Base-by-base conservation (phyloP, 2,329 filamentous ascomycete species). In the Trichoderma hamatum region DNA sequence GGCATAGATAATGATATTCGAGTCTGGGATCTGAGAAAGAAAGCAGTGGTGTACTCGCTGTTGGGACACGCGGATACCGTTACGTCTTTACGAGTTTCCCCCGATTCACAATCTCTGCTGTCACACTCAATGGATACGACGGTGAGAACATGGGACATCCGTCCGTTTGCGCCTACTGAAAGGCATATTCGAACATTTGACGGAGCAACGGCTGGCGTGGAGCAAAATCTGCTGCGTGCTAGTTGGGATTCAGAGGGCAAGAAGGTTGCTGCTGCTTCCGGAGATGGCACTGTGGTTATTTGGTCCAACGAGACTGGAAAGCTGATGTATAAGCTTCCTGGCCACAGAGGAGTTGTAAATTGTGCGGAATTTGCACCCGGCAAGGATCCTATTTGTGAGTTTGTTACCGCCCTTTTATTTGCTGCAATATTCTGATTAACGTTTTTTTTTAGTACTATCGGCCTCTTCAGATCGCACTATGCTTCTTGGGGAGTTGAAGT, bases 1-100 rank as follows among this genome's bases (percentile, higher is more conserved):
- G 92, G 94, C 26, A 97, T 99, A 74, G 96, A 98, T 82, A 97
- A 98, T 77, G 94, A 96, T 74, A 97, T 99, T 78, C 93, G 94
- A 75, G 94, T 97, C 24, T 99, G 96, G 95, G 96, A 99, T 80
- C 82, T 98, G 76, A 89, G 96, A 73, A 98, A 97, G 83, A 94
- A 96, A 80, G 88, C 91, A 7, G 88, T 96, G 3, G 89, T 93
- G 6, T 97, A 98, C 80, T 91, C 91, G 1, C 90, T 99, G 85
- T 81, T 92, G 14, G 96, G 96, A 0, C 96, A 99, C 78, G 91
- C 89, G 65, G 96, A 99, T 77, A 98, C 95, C 0, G 85, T 99
- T 72, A 97, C 94, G 3, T 97, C 94, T 14, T 84, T 99, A 58
- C 86, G 92, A 66, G 88, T 98, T n/a, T 97, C 95, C 2, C 95